These are phyloP conservation scores for Aspergillus funiculosus DNA, from an alignment of 495 filamentous ascomycete species.

Conservation along the genomic window DNA sequence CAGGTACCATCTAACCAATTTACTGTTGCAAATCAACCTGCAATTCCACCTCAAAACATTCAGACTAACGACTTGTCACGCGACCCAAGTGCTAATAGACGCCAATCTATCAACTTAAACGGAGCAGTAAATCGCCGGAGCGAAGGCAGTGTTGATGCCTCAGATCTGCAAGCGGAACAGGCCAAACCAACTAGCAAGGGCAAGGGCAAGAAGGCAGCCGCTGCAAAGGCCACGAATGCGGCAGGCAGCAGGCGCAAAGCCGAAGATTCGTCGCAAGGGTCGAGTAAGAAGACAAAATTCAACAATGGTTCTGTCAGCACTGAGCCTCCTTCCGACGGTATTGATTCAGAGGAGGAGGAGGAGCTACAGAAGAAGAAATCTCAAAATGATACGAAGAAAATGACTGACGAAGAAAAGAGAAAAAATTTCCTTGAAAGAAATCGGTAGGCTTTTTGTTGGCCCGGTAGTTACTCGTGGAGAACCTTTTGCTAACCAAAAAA, in stretches of 20 bases:
- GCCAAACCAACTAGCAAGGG: slow-evolving; percentile 56
- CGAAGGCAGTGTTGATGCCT: slow-evolving; percentile 63
- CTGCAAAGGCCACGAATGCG: slow-evolving; percentile 37
- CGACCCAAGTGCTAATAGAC: slow-evolving; percentile 22
- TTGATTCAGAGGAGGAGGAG: slow-evolving; percentile 52
- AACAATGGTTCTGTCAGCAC: slow-evolving; percentile 45
- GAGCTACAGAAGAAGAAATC: slow-evolving; percentile 46
- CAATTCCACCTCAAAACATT: slow-evolving; percentile 27
- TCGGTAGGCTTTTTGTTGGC: slow-evolving; percentile 57
- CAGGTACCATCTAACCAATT: slow-evolving; percentile 50
- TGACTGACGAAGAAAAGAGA: slow-evolving; percentile 98
- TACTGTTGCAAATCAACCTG: slow-evolving; percentile 44
- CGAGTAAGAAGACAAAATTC: slow-evolving; percentile 68
- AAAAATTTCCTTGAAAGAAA: slow-evolving; percentile 98
- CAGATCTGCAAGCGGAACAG: slow-evolving; percentile 67
- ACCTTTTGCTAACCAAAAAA: too few relatives aligned
- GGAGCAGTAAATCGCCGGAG: slow-evolving; percentile 31
- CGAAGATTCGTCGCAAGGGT: slow-evolving; percentile 64
- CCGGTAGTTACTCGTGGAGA: neutral
- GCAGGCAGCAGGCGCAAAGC: slow-evolving; percentile 70
- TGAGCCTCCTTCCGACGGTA: slow-evolving; percentile 49
- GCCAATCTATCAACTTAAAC: slow-evolving; percentile 34
- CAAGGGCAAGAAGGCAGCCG: slow-evolving; percentile 62
- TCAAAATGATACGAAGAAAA: slow-evolving; percentile 60
- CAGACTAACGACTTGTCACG: slow-evolving; percentile 40